Evolutionary conservation across 2,329 filamentous ascomycete genomes (phyloP), one percentile per base, ranked within the genome.

Genomic region (Ophiognomonia clavigignenti-juglandacearum): DNA sequence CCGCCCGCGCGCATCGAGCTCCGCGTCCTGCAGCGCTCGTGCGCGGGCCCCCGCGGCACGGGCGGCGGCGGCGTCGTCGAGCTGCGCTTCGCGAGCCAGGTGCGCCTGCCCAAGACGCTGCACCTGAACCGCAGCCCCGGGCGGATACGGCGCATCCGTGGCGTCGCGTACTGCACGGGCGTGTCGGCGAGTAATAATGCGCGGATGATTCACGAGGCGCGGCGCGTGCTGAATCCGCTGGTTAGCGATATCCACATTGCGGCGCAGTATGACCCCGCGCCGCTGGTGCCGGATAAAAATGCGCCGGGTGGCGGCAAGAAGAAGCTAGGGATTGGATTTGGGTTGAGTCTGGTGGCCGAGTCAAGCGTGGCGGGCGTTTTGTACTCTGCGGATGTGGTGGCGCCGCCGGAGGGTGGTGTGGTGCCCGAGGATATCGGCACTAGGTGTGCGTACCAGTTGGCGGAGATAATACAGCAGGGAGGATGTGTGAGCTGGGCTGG

Each of bases 1-100:
- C 73, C 75, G 6, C 73, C 78, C 2, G 83, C 84, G 53, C 83
- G 90, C 53, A 86, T 98, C 57, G 93, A 97, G 68, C 69, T 98
- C 38, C 75, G 90, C 26, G 84, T 97, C 6, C 69, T 96, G 51
- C 83, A 78, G 59, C 75, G 93, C 50, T 92, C 88, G 13, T 93
- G 90, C 62, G 78, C 86, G 0, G 88, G 88, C 0, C 75, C 79
- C 0, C 79, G 80, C 38, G 91, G 89, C 2, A 78, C 78, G 50
- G 88, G 89, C 23, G 93, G 92, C 32, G 90, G 88, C 35, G 93
- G 93, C 35, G 80, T 95, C 46, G 92, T 98, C n/a, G 91, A 96
- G 67, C 71, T 98, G 49, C 78, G 91, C 7, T 97, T 97, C 62
- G 90, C 88, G 18, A 91, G 92, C 64, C 93, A 98, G 68, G 86